A percentile compares a stretch with the other conserved stretches of the same genome.
These are phyloP conservation scores for Chaetomium cochliodes DNA, from an alignment of 495 filamentous ascomycete species.

Conservation along the genomic window DNA sequence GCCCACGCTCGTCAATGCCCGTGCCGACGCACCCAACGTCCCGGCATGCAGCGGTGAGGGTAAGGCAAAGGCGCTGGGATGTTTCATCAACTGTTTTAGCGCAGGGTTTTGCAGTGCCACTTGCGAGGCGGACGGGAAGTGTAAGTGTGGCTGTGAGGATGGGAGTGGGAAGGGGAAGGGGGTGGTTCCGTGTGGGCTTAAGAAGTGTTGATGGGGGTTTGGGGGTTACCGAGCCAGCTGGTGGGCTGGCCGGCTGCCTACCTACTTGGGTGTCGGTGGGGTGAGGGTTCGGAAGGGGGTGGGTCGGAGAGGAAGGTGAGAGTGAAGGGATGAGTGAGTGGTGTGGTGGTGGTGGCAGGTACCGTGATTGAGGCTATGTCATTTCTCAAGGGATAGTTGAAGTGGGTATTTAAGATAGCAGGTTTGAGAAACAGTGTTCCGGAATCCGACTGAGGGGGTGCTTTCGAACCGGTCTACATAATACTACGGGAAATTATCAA, in stretches of 20 bases:
- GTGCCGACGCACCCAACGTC: neutral
- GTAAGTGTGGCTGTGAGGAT: constrained; percentile 5
- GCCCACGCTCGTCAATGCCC: neutral
- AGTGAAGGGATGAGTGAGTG: too few relatives aligned
- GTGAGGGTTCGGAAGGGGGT: neutral
- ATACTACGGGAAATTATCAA: too few relatives aligned
- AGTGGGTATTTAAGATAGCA: too few relatives aligned
- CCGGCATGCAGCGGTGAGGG: neutral
- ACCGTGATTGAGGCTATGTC: too few relatives aligned
- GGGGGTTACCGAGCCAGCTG: too few relatives aligned
- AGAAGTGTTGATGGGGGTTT: neutral
- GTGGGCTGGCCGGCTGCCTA: too few relatives aligned
- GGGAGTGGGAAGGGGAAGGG: neutral
- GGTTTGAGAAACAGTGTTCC: too few relatives aligned
- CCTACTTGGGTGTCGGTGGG: neutral
- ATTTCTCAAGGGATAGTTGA: too few relatives aligned
- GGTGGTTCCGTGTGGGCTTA: neutral
- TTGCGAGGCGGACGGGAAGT: neutral
- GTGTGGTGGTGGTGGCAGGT: too few relatives aligned
- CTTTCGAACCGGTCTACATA: too few relatives aligned
- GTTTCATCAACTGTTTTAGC: constrained; percentile 2
- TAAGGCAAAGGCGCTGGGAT: neutral
- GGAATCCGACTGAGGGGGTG: too few relatives aligned
- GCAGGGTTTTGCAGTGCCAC: constrained; percentile 1
- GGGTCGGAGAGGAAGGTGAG: neutral